Percentiles rank a stretch among this genome's conserved stretches.
These are phyloP conservation scores for Yamadazyma akitaensis DNA, from an alignment of 805 yeast species.

Conservation along the genomic window DNA sequence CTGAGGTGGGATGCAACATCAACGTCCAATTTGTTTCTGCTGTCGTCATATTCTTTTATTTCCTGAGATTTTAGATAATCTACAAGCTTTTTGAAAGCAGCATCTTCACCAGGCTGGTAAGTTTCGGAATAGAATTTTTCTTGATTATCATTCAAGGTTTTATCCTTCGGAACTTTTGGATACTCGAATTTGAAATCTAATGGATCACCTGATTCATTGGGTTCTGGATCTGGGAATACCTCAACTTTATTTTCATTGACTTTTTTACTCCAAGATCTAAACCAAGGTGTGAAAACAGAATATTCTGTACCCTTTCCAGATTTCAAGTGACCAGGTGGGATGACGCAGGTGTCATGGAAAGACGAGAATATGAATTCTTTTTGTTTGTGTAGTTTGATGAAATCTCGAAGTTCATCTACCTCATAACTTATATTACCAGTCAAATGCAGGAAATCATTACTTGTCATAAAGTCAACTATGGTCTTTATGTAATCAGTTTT, in stretches of 20 bases:
- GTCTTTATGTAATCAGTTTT: constrained; percentile 24
- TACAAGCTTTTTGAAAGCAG: constrained; percentile 23
- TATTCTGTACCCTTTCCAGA: constrained; percentile 37
- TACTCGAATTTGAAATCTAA: background rate
- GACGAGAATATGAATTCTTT: constrained; percentile 11
- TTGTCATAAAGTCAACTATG: constrained; percentile 21
- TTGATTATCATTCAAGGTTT: constrained; percentile 3
- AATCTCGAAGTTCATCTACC: constrained; percentile 41
- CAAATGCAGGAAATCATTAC: constrained; percentile 24
- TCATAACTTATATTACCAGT: constrained; percentile 42
- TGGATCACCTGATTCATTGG: background rate
- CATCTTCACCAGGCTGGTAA: constrained; percentile 29
- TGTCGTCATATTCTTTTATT: constrained; percentile 27
- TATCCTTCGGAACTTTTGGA: constrained; percentile 8
- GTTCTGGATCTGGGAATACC: constrained; percentile 6
- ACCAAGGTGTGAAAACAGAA: constrained; percentile 46
- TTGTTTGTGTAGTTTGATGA: constrained; percentile 17
- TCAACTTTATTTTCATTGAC: constrained; percentile 16
- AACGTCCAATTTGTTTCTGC: constrained; percentile 27
- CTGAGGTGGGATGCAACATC: constrained; percentile 43
- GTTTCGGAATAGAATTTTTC: constrained; percentile 3
- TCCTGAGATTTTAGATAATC: constrained; percentile 21
- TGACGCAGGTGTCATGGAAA: constrained; percentile 40
- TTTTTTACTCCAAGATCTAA: constrained; percentile 33
- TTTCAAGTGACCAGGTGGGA: constrained; percentile 35